These are phyloP conservation scores for Omphalotus olearius DNA, from an alignment of 1,284 basidiomycete species.

Conservation along the genomic window DNA sequence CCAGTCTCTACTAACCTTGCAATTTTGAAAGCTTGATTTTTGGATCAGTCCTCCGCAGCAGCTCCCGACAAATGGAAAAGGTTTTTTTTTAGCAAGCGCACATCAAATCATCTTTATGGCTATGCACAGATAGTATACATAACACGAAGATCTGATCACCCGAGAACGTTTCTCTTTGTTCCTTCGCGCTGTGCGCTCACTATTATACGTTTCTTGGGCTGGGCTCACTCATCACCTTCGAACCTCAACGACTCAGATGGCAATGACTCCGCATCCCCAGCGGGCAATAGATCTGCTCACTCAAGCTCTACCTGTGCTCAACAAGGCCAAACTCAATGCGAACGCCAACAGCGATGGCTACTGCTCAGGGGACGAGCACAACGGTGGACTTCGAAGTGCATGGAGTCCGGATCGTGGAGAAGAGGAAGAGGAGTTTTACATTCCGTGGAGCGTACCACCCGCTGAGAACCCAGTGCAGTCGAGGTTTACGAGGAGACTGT, in stretches of 20 bases:
- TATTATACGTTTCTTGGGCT: background rate
- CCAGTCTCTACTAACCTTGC: too few species aligned
- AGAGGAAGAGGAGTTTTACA: slow-evolving; percentile 4
- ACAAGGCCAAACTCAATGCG: background rate
- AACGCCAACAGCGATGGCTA: background rate
- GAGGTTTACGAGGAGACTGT: too few species aligned
- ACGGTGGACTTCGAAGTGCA: slow-evolving; percentile 1
- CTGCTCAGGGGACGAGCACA: background rate
- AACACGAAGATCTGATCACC: background rate
- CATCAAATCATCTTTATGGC: background rate
- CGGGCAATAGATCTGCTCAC: slow-evolving; percentile 3
- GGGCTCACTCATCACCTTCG: slow-evolving; percentile 10
- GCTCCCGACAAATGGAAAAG: background rate
- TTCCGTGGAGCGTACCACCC: background rate
- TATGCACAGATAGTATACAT: background rate
- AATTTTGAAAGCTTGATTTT: too few species aligned
- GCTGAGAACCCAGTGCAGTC: too few species aligned
- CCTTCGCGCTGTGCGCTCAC: slow-evolving; percentile 11
- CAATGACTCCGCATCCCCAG: slow-evolving; percentile 6
- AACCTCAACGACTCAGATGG: slow-evolving; percentile 6
- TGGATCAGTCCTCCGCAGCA: background rate
- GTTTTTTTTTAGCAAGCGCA: background rate
- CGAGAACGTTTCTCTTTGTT: background rate
- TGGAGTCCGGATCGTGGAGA: slow-evolving; percentile 11
- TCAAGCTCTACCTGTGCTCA: background rate